phyloP scores from a whole-genome alignment of 495 filamentous ascomycete species.

The Xylaria bambusicola region DNA sequence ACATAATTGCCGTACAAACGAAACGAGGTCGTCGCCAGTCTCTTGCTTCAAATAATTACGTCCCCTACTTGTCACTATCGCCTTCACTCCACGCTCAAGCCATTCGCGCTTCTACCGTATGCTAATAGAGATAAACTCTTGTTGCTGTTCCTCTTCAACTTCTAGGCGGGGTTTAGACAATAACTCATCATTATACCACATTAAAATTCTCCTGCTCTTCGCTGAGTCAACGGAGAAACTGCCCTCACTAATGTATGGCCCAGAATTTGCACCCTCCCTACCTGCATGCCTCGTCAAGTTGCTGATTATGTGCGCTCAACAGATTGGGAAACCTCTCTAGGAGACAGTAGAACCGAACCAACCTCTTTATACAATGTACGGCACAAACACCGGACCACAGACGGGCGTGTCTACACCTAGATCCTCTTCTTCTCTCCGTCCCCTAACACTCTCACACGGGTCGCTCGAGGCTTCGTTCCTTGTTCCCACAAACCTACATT shows the following conservation, averaged over 20 bases:
- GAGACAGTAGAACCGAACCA: background rate
- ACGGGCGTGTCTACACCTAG: constrained; percentile 95
- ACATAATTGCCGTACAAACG: constrained; percentile 1
- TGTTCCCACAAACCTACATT: constrained; percentile 90
- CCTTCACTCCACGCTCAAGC: constrained; percentile 4
- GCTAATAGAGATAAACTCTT: constrained; percentile 9
- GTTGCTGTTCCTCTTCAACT: background rate
- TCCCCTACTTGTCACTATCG: background rate
- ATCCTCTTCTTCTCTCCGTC: constrained; percentile 82
- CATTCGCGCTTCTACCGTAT: constrained; percentile 1
- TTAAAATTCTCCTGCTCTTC: constrained; percentile 39
- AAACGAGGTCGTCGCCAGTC: background rate
- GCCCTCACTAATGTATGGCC: background rate
- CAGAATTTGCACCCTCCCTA: background rate
- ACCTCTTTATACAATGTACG: constrained; percentile 67
- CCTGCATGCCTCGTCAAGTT: background rate
- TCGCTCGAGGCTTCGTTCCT: constrained; percentile 94
- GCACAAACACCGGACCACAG: constrained; percentile 76
- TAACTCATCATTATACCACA: background rate
- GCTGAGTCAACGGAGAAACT: constrained; percentile 39
- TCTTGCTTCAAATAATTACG: background rate
- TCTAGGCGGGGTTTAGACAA: background rate
- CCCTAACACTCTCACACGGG: constrained; percentile 85
- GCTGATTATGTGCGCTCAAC: background rate
- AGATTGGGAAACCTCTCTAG: background rate